phyloP scores from a whole-genome alignment of 169 alveolate genomes.

The Cryptosporidium baileyi region DNA sequence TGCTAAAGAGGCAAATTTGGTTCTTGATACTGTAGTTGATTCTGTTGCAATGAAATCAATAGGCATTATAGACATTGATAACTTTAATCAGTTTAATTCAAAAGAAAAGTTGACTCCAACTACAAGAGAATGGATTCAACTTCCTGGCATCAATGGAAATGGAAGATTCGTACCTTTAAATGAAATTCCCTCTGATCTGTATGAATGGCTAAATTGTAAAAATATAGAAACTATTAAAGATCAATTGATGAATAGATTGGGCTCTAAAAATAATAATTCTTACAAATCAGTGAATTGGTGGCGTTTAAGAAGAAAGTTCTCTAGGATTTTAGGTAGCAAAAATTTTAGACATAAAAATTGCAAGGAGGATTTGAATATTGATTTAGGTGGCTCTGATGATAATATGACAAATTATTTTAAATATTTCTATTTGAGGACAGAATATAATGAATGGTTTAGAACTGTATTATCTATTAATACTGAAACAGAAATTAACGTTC shows the following conservation, averaged over 20 bases:
- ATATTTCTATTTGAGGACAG: background rate
- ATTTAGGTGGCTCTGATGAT: background rate
- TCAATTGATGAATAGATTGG: background rate
- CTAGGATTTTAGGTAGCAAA: background rate
- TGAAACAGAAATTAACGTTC: conserved; percentile 73
- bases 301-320: conserved; percentile 44
- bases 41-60: conserved; percentile 35
- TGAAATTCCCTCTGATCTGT: conserved; percentile 51
- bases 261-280: background rate
- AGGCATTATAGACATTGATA: background rate
- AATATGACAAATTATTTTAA: background rate
- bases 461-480: conserved; percentile 34
- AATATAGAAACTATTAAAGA: background rate
- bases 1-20: conserved; percentile 34
- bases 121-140: conserved; percentile 52
- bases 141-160: conserved; percentile 38
- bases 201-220: conserved; percentile 52
- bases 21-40: conserved; percentile 34
- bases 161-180: conserved; percentile 59
- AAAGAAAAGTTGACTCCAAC: background rate
- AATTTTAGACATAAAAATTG: background rate
- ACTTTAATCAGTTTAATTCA: background rate
- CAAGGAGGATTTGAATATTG: background rate
- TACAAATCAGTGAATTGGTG: conserved; percentile 17
- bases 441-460: conserved; percentile 71